phyloP scores from a whole-genome alignment of 306 rosid species.

The Ochetophila trinervis region DNA sequence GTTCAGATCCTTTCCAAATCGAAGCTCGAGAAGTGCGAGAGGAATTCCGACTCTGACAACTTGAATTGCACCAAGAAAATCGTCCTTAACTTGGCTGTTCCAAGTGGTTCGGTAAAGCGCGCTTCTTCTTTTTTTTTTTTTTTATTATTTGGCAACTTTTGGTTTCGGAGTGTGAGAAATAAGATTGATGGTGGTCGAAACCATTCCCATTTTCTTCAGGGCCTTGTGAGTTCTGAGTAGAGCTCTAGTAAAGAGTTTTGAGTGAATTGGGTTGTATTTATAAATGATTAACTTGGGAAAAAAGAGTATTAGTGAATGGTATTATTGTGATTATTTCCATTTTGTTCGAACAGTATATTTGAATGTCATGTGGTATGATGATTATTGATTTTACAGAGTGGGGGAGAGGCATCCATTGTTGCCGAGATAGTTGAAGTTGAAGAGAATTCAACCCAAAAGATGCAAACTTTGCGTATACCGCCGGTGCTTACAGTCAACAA shows the following conservation, averaged over 20 bases:
- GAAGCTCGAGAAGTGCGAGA: constrained; percentile 85
- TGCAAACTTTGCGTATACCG: constrained; percentile 73
- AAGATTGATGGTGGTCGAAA: too few relatives aligned
- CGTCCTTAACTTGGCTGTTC: constrained; percentile 77
- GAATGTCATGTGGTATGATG: not conserved
- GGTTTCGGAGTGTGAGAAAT: too few relatives aligned
- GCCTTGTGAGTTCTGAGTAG: too few relatives aligned
- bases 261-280: too few relatives aligned
- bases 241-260: too few relatives aligned
- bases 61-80: constrained; percentile 84
- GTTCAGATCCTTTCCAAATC: constrained; percentile 86
- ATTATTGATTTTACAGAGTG: constrained; percentile 42
- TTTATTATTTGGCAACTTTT: not conserved
- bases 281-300: too few relatives aligned
- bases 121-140: too few relatives aligned
- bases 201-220: too few relatives aligned
- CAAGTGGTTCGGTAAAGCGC: constrained; percentile 68
- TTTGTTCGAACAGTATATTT: too few relatives aligned
- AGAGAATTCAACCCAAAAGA: constrained; percentile 68
- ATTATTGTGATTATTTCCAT: too few relatives aligned
- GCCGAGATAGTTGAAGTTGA: constrained; percentile 93
- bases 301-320: too few relatives aligned
- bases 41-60: constrained; percentile 52
- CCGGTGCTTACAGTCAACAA: constrained; percentile 73
- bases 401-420: constrained; percentile 81